Conservation (phyloP, 495 filamentous ascomycete species). For the Penicillium macrosclerotiorum region DNA sequence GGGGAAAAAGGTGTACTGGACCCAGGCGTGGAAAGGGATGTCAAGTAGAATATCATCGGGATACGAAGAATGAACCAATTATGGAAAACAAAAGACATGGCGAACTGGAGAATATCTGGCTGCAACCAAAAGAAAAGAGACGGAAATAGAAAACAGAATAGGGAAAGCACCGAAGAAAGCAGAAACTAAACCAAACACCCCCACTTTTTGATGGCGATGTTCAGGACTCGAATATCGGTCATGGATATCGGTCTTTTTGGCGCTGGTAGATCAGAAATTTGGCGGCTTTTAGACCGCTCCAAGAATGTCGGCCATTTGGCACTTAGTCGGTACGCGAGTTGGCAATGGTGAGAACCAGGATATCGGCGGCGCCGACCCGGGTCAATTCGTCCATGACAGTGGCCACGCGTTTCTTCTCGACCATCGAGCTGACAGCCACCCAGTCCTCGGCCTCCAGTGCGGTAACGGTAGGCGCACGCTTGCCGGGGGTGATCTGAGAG, state of each 20-base stretch:
- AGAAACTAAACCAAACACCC: not conserved
- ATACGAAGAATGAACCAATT: constrained; percentile 14
- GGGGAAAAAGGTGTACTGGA: constrained; percentile 1
- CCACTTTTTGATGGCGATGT: too few species aligned
- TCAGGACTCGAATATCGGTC: too few species aligned
- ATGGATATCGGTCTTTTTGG: too few species aligned
- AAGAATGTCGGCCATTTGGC: too few species aligned
- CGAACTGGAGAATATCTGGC: constrained; percentile 2
- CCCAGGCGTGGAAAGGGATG: constrained; percentile 1
- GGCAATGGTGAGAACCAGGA: constrained; percentile 81
- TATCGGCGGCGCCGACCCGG: constrained; percentile 78
- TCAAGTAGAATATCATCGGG: constrained; percentile 12
- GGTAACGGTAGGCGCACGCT: constrained; percentile 89
- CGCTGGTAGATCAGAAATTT: too few species aligned
- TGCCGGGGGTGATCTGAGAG: constrained; percentile 85
- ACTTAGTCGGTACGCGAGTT: constrained; percentile 70
- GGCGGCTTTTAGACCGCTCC: too few species aligned
- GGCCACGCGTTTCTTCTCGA: constrained; percentile 85
- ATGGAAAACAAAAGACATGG: constrained; percentile 12
- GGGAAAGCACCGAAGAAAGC: too few species aligned
- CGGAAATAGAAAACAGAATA: not conserved
- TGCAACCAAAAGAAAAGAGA: constrained; percentile 7
- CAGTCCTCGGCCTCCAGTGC: constrained; percentile 83
- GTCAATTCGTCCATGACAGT: constrained; percentile 87
- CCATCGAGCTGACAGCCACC: constrained; percentile 94